Conservation (phyloP, 208 protist genomes). For the Trypanosomatidae sp. region DNA sequence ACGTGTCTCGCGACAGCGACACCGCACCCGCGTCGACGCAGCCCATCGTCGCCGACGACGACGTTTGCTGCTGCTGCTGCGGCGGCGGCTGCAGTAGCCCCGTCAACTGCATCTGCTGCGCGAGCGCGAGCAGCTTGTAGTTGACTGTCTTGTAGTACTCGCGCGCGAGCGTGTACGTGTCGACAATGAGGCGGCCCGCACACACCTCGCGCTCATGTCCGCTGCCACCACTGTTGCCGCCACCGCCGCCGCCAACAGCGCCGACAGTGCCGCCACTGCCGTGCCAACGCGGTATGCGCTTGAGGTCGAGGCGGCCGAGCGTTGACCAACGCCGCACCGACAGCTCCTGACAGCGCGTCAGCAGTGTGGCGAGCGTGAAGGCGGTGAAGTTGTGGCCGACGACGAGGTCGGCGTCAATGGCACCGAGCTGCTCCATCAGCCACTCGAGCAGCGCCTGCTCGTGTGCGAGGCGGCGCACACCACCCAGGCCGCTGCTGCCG, state of each 20-base stretch:
- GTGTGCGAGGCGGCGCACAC: conserved; percentile 39
- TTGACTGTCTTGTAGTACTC: conserved; percentile 89
- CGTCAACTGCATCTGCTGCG: conserved; percentile 48
- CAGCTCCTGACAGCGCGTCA: conserved; percentile 89
- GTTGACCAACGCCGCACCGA: conserved; percentile 87
- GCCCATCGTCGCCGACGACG: not conserved
- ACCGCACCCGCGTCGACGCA: too few relatives aligned
- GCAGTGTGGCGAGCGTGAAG: conserved; percentile 94
- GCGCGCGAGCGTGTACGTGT: conserved; percentile 89
- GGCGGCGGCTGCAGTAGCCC: conserved; percentile 73
- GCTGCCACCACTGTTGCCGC: conserved; percentile 6
- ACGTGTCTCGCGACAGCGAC: not conserved
- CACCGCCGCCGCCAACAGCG: not conserved
- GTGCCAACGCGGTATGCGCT: conserved; percentile 48
- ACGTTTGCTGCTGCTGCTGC: not conserved
- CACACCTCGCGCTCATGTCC: conserved; percentile 73
- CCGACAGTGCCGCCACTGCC: conserved; percentile 3
- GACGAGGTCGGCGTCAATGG: conserved; percentile 92
- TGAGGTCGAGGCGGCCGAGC: conserved; percentile 79
- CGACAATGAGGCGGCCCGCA: conserved; percentile 90
- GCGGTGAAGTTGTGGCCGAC: conserved; percentile 97
- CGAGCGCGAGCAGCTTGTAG: conserved; percentile 81
- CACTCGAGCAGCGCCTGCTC: conserved; percentile 73
- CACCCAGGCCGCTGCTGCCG: conserved; percentile 35
- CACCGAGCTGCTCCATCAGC: conserved; percentile 54